These are phyloP conservation scores for Collybia sordida DNA, from an alignment of 768 basidiomycete species.

Conservation along the genomic window DNA sequence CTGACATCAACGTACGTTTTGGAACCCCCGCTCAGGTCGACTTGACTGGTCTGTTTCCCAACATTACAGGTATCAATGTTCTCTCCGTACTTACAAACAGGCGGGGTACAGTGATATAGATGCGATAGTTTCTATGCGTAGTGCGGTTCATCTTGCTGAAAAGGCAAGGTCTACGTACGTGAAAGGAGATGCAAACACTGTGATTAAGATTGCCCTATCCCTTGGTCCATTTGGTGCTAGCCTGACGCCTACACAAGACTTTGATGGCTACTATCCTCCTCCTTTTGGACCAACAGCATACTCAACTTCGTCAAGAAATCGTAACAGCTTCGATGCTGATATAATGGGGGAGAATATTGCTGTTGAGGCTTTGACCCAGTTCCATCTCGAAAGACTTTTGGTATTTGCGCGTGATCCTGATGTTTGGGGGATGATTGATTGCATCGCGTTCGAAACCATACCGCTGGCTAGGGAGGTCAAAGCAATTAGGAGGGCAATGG, in stretches of 20 bases:
- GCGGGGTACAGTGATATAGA: conserved; percentile 47
- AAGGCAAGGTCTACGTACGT: conserved; percentile 37
- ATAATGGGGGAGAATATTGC: conserved; percentile 33
- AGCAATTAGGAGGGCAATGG: conserved; percentile 65
- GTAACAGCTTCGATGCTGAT: conserved; percentile 40
- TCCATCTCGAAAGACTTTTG: conserved; percentile 62
- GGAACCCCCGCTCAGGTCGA: background rate
- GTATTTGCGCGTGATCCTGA: conserved; percentile 48
- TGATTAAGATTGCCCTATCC: conserved; percentile 60
- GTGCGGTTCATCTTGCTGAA: conserved; percentile 49
- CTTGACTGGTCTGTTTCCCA: background rate
- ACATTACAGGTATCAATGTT: conserved; percentile 61
- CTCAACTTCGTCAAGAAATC: conserved; percentile 30
- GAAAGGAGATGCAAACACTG: conserved; percentile 16
- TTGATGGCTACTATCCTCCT: conserved; percentile 71
- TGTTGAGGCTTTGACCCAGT: conserved; percentile 52
- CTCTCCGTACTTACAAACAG: conserved; percentile 49
- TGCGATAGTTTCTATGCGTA: conserved; percentile 49
- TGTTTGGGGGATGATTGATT: conserved; percentile 58
- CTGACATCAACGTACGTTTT: conserved; percentile 63
- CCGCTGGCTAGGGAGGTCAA: conserved; percentile 64
- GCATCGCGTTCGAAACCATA: conserved; percentile 77
- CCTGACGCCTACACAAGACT: conserved; percentile 67
- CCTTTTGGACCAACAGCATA: conserved; percentile 64
- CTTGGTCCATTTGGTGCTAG: conserved; percentile 76